Evolutionary conservation across 768 basidiomycete species (phyloP).

Genomic region (Lactifluus rugatus): DNA sequence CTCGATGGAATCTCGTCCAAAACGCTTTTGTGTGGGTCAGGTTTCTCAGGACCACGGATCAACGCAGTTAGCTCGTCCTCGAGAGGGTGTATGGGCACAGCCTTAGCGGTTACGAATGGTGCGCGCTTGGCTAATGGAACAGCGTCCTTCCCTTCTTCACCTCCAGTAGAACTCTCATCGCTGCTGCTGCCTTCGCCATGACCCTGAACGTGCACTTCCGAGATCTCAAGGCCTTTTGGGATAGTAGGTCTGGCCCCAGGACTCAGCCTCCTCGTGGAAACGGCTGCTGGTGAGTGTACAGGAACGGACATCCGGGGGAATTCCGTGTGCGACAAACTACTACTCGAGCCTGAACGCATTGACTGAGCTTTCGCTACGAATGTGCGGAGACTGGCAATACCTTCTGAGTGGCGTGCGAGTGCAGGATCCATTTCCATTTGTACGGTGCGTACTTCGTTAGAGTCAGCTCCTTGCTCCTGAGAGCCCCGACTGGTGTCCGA

Average conservation of each 20-base stretch:
- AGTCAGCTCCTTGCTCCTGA: background rate
- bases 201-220: constrained; percentile 12
- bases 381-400: background rate
- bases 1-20: constrained; percentile 18
- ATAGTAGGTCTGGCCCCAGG: background rate
- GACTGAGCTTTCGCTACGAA: background rate
- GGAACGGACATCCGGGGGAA: background rate
- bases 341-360: background rate
- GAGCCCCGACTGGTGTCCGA: background rate
- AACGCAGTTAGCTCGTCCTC: constrained; percentile 6
- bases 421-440: constrained; percentile 6
- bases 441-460: background rate
- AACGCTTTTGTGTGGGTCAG: constrained; percentile 11
- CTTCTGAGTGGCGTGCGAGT: background rate
- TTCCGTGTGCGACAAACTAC: background rate
- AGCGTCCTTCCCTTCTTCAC: background rate
- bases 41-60: constrained; percentile 8
- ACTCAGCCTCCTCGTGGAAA: background rate
- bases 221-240: constrained; percentile 4
- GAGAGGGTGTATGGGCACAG: background rate
- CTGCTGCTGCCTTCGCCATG: constrained; percentile 18
- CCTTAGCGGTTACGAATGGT: background rate
- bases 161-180: constrained; percentile 11
- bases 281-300: background rate
- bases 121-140: background rate